phyloP scores from a whole-genome alignment of 2,329 filamentous ascomycete species.

The Trichocomaceae sp. region DNA sequence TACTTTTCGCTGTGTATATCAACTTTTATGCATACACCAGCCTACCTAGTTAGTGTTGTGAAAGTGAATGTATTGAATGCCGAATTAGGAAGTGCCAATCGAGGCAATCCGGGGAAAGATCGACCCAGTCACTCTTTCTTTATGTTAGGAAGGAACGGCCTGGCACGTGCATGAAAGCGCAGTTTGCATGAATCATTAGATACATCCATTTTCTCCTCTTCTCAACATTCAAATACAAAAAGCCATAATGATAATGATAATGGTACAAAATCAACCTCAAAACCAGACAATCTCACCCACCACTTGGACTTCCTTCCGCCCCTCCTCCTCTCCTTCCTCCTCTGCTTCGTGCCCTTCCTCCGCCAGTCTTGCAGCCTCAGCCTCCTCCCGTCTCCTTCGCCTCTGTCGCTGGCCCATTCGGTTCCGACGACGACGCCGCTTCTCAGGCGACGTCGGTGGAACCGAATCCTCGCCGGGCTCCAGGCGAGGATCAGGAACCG shows the following conservation, averaged over 20 bases:
- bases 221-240: not conserved
- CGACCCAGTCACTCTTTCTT: not conserved
- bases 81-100: not conserved
- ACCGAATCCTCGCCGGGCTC: not conserved
- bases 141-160: no score
- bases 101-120: not conserved
- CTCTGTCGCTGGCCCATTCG: not conserved
- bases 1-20: no score
- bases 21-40: no score
- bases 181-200: not conserved
- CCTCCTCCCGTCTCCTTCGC: not conserved
- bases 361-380: not conserved
- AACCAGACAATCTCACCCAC: not conserved
- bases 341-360: not conserved
- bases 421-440: not conserved
- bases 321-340: not conserved
- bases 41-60: no score
- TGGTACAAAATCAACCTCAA: not conserved
- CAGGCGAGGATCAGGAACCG: not conserved
- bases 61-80: no score
- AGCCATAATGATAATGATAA: not conserved
- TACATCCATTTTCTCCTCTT: not conserved
- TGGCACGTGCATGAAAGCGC: no score
- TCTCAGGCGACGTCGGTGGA: not conserved
- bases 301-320: not conserved